A percentile compares a stretch with the other conserved stretches of the same genome.
phyloP scores from a whole-genome alignment of 2,329 filamentous ascomycete genomes.

The Mycosphaerella sp. region DNA sequence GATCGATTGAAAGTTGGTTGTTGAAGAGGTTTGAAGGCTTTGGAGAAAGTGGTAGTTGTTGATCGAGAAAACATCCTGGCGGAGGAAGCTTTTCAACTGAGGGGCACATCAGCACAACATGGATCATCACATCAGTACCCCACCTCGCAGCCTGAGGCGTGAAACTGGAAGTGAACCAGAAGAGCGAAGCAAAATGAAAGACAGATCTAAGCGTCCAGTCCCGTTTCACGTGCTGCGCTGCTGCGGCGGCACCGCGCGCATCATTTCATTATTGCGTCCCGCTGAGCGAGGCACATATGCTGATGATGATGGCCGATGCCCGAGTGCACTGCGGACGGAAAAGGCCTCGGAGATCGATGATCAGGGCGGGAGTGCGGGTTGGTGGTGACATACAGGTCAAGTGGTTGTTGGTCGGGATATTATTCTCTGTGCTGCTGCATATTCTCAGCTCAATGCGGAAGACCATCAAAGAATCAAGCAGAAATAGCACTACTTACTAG shows the following conservation, averaged over 20 bases:
- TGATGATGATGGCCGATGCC: too few species aligned
- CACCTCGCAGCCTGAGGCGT: neutral
- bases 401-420: neutral
- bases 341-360: neutral
- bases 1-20: constrained; percentile 40
- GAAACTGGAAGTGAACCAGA: neutral
- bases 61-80: constrained; percentile 9
- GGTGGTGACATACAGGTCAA: neutral
- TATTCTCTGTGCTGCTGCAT: neutral
- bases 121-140: neutral
- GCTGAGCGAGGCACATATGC: neutral
- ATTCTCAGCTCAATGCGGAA: neutral
- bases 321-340: neutral
- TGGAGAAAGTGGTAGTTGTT: constrained; percentile 15
- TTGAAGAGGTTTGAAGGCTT: constrained; percentile 24
- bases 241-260: neutral
- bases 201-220: neutral
- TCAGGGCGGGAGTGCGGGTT: neutral
- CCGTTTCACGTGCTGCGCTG: too few species aligned
- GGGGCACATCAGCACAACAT: neutral
- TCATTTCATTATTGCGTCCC: neutral
- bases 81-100: constrained; percentile 6
- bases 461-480: neutral
- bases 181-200: neutral
- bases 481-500: neutral